Conservation (phyloP, 768 basidiomycete species). For the Chalciporus chontae region DNA sequence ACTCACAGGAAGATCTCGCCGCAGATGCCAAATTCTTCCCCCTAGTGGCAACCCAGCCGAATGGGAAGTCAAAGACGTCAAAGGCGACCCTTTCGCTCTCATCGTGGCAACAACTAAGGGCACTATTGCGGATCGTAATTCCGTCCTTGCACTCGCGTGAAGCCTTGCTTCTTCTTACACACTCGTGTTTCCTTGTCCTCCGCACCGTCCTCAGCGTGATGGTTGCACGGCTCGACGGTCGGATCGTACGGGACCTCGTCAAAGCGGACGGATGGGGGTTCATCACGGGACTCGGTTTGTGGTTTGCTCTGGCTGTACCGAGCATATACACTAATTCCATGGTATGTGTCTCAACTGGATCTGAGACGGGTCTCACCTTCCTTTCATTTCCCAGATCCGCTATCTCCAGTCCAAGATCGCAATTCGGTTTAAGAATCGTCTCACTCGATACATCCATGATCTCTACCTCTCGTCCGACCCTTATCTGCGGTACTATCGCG, state of each 20-base stretch:
- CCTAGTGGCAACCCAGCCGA: conserved; percentile 37
- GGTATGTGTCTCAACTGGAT: conserved; percentile 40
- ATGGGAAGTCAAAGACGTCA: conserved; percentile 48
- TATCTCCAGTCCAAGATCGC: conserved; percentile 87
- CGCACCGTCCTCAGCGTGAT: conserved; percentile 85
- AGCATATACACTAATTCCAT: conserved; percentile 96
- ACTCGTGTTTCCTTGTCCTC: conserved; percentile 82
- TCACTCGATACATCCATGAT: conserved; percentile 90
- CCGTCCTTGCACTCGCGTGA: conserved; percentile 67
- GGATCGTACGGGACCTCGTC: conserved; percentile 85
- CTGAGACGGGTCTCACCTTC: background rate
- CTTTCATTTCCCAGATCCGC: conserved; percentile 56
- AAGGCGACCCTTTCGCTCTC: conserved; percentile 47
- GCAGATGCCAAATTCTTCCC: conserved; percentile 62
- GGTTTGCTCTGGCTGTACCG: conserved; percentile 90
- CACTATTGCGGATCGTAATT: conserved; percentile 69
- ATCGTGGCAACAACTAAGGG: conserved; percentile 69
- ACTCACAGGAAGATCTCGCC: conserved; percentile 53
- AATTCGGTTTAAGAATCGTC: conserved; percentile 74
- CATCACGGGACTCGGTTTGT: conserved; percentile 72
- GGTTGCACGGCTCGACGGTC: conserved; percentile 86
- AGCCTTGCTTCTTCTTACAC: conserved; percentile 64
- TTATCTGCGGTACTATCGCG: conserved; percentile 65
- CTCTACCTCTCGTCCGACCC: conserved; percentile 80
- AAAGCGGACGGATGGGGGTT: conserved; percentile 86